Conservation (phyloP, 2,329 filamentous ascomycete genomes). For the Monilinia fructicola region DNA sequence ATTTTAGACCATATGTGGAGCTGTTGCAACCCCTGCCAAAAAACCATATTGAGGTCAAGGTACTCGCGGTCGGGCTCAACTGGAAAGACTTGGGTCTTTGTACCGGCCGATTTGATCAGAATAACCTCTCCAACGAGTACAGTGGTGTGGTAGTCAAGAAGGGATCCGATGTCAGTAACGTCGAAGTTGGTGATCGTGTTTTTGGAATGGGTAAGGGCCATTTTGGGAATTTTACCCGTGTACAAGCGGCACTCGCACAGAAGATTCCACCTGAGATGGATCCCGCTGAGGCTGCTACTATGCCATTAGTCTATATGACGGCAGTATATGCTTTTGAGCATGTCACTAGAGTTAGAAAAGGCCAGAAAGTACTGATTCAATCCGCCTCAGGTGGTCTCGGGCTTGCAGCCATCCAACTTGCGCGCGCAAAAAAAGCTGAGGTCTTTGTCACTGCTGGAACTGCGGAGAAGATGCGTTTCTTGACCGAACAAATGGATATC, state of each 20-base stretch:
- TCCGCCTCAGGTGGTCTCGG: too few relatives aligned
- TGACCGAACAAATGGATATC: too few relatives aligned
- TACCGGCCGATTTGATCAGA: background rate
- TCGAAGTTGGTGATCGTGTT: conserved; percentile 17
- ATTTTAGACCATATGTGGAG: conserved; percentile 1
- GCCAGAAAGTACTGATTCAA: too few relatives aligned
- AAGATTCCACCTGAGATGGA: too few relatives aligned
- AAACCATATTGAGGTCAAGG: conserved; percentile 9
- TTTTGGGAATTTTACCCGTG: conserved; percentile 6
- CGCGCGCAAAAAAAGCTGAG: too few relatives aligned
- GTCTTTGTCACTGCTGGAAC: too few relatives aligned
- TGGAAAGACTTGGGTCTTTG: conserved; percentile 24
- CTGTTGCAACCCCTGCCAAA: conserved; percentile 5
- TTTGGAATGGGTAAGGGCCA: conserved; percentile 10
- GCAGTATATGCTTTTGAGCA: too few relatives aligned
- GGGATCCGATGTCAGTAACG: background rate
- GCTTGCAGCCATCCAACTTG: too few relatives aligned
- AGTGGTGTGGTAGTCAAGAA: background rate
- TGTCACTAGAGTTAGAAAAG: too few relatives aligned
- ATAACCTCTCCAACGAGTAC: conserved; percentile 14
- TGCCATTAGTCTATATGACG: too few relatives aligned
- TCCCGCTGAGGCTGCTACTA: too few relatives aligned
- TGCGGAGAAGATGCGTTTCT: too few relatives aligned
- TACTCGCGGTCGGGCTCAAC: conserved; percentile 32
- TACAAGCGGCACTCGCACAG: background rate